A percentile compares a stretch with the other conserved stretches of the same genome.
phyloP scores from a whole-genome alignment of 768 basidiomycete species.

The Rhodotorula taiwanensis region DNA sequence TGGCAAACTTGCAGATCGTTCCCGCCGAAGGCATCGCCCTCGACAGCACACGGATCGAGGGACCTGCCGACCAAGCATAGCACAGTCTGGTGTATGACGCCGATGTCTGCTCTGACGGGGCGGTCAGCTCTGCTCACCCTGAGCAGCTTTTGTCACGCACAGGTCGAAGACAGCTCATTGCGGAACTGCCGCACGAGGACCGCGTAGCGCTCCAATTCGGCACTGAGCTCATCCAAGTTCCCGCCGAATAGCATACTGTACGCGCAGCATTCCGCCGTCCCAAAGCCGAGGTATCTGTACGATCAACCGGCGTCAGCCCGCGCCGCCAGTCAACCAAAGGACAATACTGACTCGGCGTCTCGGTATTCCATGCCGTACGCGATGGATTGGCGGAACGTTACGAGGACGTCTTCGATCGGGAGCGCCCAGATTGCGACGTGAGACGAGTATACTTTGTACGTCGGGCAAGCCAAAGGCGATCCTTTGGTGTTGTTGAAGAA shows the following conservation, averaged over 20 bases:
- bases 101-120: constrained; percentile 14
- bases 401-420: constrained; percentile 6
- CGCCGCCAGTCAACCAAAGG: too few relatives aligned
- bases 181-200: constrained; percentile 34
- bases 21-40: constrained; percentile 24
- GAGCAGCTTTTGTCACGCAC: too few relatives aligned
- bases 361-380: constrained; percentile 21
- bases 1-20: constrained; percentile 14
- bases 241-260: constrained; percentile 11
- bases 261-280: constrained; percentile 19
- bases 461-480: constrained; percentile 25
- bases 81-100: constrained; percentile 23
- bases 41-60: constrained; percentile 13
- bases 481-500: constrained; percentile 28
- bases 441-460: constrained; percentile 31
- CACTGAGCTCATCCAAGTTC: constrained; percentile 10
- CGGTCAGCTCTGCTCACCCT: too few relatives aligned
- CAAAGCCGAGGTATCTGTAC: constrained; percentile 32
- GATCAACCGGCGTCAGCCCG: too few relatives aligned
- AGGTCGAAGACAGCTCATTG: constrained; percentile 28
- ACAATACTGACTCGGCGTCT: constrained; percentile 30
- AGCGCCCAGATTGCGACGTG: constrained; percentile 26
- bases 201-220: constrained; percentile 27
- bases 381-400: constrained; percentile 15
- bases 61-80: constrained; percentile 15